Percentiles rank a stretch among this genome's conserved stretches.
phyloP scores from a whole-genome alignment of 257 asterid species.

The Verbena officinalis region DNA sequence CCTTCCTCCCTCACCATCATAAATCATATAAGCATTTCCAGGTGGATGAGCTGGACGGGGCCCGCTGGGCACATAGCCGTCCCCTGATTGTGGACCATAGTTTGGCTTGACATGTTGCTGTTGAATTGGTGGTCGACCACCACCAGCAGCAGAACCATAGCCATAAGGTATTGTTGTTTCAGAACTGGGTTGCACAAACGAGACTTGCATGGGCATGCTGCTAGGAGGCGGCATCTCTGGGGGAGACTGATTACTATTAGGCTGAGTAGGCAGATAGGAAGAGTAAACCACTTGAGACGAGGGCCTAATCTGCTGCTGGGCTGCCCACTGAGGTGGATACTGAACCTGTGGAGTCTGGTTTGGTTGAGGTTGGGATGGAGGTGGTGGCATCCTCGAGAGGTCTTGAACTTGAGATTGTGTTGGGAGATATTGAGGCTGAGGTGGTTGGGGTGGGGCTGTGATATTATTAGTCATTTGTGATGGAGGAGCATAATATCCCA shows the following conservation, averaged over 20 bases:
- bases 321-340: constrained; percentile 87
- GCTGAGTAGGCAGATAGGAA: constrained; percentile 56
- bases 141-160: constrained; percentile 44
- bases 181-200: constrained; percentile 51
- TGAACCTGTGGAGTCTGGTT: constrained; percentile 61
- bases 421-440: constrained; percentile 64
- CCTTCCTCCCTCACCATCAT: constrained; percentile 76
- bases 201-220: constrained; percentile 71
- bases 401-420: constrained; percentile 70
- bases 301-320: constrained; percentile 71
- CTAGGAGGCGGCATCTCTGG: constrained; percentile 62
- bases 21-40: constrained; percentile 66
- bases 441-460: constrained; percentile 41
- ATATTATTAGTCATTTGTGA: constrained; percentile 48
- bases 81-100: constrained; percentile 57
- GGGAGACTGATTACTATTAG: constrained; percentile 57
- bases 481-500: constrained; percentile 59
- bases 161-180: constrained; percentile 58
- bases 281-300: constrained; percentile 68
- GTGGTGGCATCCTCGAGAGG: constrained; percentile 53
- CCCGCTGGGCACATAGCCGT: constrained; percentile 62
- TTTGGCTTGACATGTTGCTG: constrained; percentile 63
- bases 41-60: constrained; percentile 65
- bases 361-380: constrained; percentile 60
- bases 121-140: constrained; percentile 67